Conservation (phyloP, 116 monocot genomes). For the Cymodocea nodosa region DNA sequence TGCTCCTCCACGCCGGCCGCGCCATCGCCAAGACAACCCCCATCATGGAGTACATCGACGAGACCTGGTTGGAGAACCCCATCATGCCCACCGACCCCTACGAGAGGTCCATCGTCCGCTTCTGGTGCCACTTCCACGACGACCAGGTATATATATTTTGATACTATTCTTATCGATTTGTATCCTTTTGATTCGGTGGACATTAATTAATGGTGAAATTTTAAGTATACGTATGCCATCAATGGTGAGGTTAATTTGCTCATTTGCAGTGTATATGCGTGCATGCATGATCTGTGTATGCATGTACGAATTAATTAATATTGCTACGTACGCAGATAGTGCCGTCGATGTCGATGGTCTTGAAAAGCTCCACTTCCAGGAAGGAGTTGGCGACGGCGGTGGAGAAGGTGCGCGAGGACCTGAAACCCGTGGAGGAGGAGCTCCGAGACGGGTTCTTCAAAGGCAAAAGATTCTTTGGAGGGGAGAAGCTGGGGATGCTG, state of each 20-base stretch:
- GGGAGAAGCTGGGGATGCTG: slow-evolving; percentile 41
- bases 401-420: slow-evolving; percentile 8
- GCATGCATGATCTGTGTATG: background rate
- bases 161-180: background rate
- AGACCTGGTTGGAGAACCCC: slow-evolving; percentile 16
- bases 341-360: background rate
- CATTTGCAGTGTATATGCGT: background rate
- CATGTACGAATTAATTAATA: no score
- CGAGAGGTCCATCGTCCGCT: slow-evolving; percentile 17
- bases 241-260: background rate
- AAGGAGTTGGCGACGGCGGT: slow-evolving; percentile 11
- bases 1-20: slow-evolving; percentile 21
- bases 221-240: background rate
- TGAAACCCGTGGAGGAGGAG: slow-evolving; percentile 19
- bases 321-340: background rate
- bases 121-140: slow-evolving; percentile 20
- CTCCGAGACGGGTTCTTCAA: slow-evolving; percentile 42
- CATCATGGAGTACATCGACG: slow-evolving; percentile 51
- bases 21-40: slow-evolving; percentile 27
- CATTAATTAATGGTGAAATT: background rate
- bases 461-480: slow-evolving; percentile 57
- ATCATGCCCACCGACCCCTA: slow-evolving; percentile 23
- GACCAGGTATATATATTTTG: slow-evolving; percentile 12
- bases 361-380: background rate
- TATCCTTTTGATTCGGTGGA: no score